These are phyloP conservation scores for Chlorella vulgaris DNA, from an alignment of 139 green algal genomes.

Conservation along the genomic window DNA sequence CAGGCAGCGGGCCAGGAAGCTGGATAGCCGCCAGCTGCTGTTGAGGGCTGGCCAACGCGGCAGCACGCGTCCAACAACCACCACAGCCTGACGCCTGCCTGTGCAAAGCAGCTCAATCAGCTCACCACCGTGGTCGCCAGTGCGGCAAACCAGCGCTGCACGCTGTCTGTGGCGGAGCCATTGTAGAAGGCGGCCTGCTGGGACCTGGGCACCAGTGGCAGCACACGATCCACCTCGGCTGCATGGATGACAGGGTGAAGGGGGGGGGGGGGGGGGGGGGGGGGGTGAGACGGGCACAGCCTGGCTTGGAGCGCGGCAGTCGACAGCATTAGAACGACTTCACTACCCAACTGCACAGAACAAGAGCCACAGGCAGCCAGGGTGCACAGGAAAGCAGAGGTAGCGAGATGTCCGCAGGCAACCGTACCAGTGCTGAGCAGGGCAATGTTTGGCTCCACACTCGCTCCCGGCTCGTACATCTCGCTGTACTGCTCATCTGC, in stretches of 20 bases:
- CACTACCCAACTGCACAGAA: neutral
- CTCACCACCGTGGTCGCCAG: slow-evolving; percentile 61
- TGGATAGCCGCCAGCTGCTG: no score
- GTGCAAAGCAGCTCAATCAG: slow-evolving; percentile 40
- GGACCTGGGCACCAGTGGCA: slow-evolving; percentile 63
- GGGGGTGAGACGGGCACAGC: neutral
- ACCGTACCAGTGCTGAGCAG: slow-evolving; percentile 25
- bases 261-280: neutral
- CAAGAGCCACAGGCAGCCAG: no score
- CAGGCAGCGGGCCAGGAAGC: no score
- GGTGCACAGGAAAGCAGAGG: no score
- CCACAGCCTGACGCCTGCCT: neutral
- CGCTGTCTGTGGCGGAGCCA: slow-evolving; percentile 29
- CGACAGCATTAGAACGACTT: no score
- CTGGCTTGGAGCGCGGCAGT: neutral
- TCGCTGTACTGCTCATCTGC: slow-evolving; percentile 1
- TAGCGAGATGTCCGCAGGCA: no score
- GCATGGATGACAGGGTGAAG: neutral
- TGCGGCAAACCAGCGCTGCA: slow-evolving; percentile 60
- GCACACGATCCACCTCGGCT: slow-evolving; percentile 53
- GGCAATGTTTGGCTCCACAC: slow-evolving; percentile 35
- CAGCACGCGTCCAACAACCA: neutral
- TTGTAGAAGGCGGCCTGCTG: slow-evolving; percentile 63
- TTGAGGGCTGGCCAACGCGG: no score
- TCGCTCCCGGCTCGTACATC: neutral